phyloP scores from a whole-genome alignment of 176 grass and related monocot genomes.

The Carex pumila region DNA sequence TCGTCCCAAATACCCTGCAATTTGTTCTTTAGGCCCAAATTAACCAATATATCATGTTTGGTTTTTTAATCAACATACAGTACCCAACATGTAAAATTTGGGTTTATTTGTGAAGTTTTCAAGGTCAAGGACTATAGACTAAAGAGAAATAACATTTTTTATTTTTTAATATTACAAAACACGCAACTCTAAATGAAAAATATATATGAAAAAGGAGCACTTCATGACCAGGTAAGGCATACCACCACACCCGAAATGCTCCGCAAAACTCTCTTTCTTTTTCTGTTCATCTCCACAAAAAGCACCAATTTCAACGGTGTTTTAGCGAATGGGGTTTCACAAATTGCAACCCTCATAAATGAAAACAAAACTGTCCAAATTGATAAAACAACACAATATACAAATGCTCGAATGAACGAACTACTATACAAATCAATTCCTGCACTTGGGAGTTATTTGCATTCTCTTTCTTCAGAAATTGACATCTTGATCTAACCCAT shows the following conservation, averaged over 20 bases:
- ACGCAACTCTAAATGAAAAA: not conserved
- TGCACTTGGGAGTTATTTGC: not conserved
- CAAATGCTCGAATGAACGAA: not conserved
- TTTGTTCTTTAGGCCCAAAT: not conserved
- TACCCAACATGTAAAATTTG: not conserved
- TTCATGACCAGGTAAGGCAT: not conserved
- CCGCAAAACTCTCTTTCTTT: constrained; percentile 3
- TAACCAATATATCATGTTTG: not conserved
- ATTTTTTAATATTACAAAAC: not conserved
- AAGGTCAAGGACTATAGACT: not conserved
- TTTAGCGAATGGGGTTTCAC: not conserved
- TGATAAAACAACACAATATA: constrained; percentile 15
- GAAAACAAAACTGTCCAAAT: constrained; percentile 8
- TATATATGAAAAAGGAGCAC: not conserved
- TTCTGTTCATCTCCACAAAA: not conserved
- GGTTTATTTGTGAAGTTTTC: not conserved
- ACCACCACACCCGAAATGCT: not conserved
- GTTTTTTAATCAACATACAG: not conserved
- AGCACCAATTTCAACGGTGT: constrained; percentile 1
- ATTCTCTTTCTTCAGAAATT: not conserved
- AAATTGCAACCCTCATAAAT: constrained; percentile 13
- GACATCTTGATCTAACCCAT: constrained; percentile 5
- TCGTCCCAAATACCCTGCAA: not conserved
- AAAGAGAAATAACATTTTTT: not conserved
- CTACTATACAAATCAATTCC: constrained; percentile 23